phyloP scores from a whole-genome alignment of 129 eudicot species.

The Smallanthus sonchifolius region DNA sequence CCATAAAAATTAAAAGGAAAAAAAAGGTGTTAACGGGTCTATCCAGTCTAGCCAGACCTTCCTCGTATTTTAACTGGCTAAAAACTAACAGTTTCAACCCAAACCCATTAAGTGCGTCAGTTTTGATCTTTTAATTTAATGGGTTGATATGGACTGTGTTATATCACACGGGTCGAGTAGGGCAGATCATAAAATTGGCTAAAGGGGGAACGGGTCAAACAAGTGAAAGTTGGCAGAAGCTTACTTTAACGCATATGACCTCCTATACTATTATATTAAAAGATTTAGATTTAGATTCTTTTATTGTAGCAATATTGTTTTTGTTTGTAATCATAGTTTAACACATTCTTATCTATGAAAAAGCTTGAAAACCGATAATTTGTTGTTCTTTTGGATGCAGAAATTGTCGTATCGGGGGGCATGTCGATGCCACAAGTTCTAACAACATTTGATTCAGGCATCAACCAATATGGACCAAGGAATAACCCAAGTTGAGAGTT shows the following conservation, averaged over 20 bases:
- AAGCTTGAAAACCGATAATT: background rate
- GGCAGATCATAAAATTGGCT: too few relatives aligned
- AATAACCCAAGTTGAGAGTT: slow-evolving; percentile 41
- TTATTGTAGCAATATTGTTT: background rate
- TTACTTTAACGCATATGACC: background rate
- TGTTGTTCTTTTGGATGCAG: slow-evolving; percentile 38
- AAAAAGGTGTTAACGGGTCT: background rate
- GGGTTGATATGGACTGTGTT: background rate
- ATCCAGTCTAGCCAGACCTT: background rate
- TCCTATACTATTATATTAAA: background rate
- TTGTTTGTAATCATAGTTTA: background rate
- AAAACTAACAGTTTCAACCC: background rate
- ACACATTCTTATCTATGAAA: background rate
- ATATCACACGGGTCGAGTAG: background rate
- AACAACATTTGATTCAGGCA: slow-evolving; percentile 57
- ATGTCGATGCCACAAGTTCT: slow-evolving; percentile 93
- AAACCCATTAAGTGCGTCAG: background rate
- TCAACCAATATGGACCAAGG: slow-evolving; percentile 50
- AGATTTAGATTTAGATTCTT: background rate
- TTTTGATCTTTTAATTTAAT: background rate
- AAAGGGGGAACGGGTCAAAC: background rate
- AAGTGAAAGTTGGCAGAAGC: background rate
- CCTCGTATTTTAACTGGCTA: too few relatives aligned
- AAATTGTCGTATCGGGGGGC: slow-evolving; percentile 88
- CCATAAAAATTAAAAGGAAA: background rate